Base-by-base conservation (phyloP, 2,329 filamentous ascomycete species). In the Penicillium brevicompactum region DNA sequence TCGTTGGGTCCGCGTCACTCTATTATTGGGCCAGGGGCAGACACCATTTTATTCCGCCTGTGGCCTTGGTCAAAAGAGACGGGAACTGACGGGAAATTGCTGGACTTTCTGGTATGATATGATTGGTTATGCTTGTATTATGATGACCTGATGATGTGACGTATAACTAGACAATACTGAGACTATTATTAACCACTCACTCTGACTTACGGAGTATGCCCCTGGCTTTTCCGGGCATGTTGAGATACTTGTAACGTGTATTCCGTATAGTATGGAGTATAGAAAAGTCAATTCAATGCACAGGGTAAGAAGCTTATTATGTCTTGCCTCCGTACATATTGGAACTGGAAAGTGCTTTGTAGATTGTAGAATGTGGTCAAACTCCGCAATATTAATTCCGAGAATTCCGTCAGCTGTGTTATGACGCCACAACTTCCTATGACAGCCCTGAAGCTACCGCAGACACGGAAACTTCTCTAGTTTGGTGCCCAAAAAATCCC, bases 11-110 rank as follows among this genome's bases (percentile, higher is more conserved):
- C 31, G 75, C 78, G 2, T 67, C 77, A 3, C 51, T 71, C 0
- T 81, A 76, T 57, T 82, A 80, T 55, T 60, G 67, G n/a, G 13
- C 74, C 4, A 62, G 67, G 41, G 80, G 77, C 2, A 68, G 70
- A 27, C 68, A 76, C 40, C 63, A 70, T 22, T 82, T 80, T 59
- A 65, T 71, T 46, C 68, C 72, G 5, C 74, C 75, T 5, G 73
- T 76, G 22, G 67, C 67, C 4, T 61, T 74, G 51, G 67, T 75
- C 9, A 72, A 71, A 38, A 59, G 72, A 37, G 65, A 68, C 7
- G 52, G 38, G 38, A 21, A 41, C 6, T 41, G 18, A 21, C 8
- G n/a, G 27, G 32, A 13, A 30, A 24, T 45, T 38, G 34, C 14
- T 27, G 5, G 24, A 16, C 42, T 11, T 43, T 31, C n/a, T 46